Percentiles rank a stretch among this genome's conserved stretches.
Conservation (phyloP, 2,329 filamentous ascomycete genomes). For the Talaromyces albobiverticillius region DNA sequence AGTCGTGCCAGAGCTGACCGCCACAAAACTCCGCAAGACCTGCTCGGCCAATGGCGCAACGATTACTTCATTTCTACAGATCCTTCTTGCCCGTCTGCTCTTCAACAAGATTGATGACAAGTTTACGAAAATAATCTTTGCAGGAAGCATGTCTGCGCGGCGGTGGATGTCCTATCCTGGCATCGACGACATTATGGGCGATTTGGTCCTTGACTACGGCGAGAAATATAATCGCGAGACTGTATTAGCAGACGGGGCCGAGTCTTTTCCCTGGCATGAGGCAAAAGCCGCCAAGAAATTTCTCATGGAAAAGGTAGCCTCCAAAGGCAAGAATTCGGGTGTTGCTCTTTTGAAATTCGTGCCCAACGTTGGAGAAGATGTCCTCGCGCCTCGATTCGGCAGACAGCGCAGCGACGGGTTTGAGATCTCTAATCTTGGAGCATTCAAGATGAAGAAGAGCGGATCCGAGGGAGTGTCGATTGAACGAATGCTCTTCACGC, state of each 20-base stretch:
- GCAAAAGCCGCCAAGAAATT: conserved; percentile 28
- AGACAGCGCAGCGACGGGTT: conserved; percentile 36
- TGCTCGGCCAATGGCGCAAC: conserved; percentile 40
- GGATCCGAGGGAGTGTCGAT: conserved; percentile 25
- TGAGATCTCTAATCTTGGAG: conserved; percentile 45
- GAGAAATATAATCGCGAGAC: conserved; percentile 27
- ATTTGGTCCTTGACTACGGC: conserved; percentile 32
- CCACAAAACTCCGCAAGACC: conserved; percentile 27
- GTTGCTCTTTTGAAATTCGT: conserved; percentile 42
- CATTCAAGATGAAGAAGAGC: conserved; percentile 19
- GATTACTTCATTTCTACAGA: conserved; percentile 41
- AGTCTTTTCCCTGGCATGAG: conserved; percentile 33
- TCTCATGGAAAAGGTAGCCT: conserved; percentile 25
- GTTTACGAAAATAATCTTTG: conserved; percentile 30
- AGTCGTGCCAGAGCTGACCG: conserved; percentile 28
- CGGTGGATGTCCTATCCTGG: conserved; percentile 34
- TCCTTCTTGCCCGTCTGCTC: conserved; percentile 36
- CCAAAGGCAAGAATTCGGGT: conserved; percentile 31
- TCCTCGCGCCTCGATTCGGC: conserved; percentile 38
- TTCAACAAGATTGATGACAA: conserved; percentile 2
- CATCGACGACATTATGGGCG: conserved; percentile 36
- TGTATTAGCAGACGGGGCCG: conserved; percentile 14
- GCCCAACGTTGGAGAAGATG: conserved; percentile 33
- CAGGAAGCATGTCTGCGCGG: conserved; percentile 38
- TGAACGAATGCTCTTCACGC: conserved; percentile 45